Conservation (phyloP, 495 filamentous ascomycete species). For the Cercophora scortea region DNA sequence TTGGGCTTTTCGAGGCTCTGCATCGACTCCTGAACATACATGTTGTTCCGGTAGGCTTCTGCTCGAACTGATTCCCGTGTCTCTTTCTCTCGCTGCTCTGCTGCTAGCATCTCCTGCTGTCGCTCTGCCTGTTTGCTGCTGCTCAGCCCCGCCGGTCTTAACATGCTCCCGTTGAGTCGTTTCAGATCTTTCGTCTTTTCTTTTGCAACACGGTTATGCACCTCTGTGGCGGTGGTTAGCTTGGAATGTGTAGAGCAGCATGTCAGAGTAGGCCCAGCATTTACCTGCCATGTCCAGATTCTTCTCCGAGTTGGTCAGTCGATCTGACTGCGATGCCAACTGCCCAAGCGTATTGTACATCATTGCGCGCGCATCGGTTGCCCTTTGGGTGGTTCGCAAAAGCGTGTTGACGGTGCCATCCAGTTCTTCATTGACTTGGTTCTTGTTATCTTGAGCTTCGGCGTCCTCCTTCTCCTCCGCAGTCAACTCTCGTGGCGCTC, state of each 20-base stretch:
- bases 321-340: too few relatives aligned
- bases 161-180: background rate
- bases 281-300: background rate
- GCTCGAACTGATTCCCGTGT: too few relatives aligned
- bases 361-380: too few relatives aligned
- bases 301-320: background rate
- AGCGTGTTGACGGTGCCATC: background rate
- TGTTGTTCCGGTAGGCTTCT: too few relatives aligned
- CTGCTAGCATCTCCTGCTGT: too few relatives aligned
- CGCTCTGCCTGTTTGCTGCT: too few relatives aligned
- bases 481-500: conserved; percentile 63
- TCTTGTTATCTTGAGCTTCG: conserved; percentile 6
- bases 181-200: background rate
- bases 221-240: background rate
- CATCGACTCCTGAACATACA: too few relatives aligned
- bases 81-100: too few relatives aligned
- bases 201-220: background rate
- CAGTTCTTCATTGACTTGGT: background rate
- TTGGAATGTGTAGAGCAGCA: background rate
- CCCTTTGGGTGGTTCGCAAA: background rate
- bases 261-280: background rate
- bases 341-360: too few relatives aligned
- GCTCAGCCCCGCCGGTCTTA: background rate
- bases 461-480: conserved; percentile 43
- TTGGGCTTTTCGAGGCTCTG: too few relatives aligned